Evolutionary conservation across 148 eudicot species (phyloP).

Genomic region (Persicaria maculosa): DNA sequence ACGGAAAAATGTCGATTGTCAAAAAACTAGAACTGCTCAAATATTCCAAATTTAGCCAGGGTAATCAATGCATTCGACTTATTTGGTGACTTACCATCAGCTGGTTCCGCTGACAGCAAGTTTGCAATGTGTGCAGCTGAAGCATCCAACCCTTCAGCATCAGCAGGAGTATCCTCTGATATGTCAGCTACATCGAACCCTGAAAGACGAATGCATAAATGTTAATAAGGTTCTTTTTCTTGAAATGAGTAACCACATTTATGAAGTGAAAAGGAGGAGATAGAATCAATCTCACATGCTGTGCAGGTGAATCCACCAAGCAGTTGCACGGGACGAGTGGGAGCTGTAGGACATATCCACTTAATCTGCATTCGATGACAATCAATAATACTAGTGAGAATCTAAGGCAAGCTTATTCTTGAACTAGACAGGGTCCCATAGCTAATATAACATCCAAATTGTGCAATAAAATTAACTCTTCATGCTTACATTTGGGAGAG

Average conservation of each 20-base stretch:
- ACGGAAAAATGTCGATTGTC: background rate
- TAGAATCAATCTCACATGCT: slow-evolving; percentile 61
- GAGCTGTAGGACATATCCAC: slow-evolving; percentile 99
- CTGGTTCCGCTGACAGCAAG: slow-evolving; percentile 86
- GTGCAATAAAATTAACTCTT: background rate
- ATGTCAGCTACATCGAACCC: slow-evolving; percentile 94
- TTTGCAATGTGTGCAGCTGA: slow-evolving; percentile 86
- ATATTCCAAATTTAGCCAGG: background rate
- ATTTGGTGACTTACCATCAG: slow-evolving; percentile 47
- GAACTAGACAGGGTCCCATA: slow-evolving; percentile 4
- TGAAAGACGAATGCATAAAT: slow-evolving; percentile 14
- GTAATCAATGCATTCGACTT: background rate
- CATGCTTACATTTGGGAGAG: slow-evolving; percentile 88
- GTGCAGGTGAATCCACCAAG: slow-evolving; percentile 95
- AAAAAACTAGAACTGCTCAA: background rate
- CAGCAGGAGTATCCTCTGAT: slow-evolving; percentile 80
- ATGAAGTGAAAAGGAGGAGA: background rate
- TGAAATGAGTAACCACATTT: background rate
- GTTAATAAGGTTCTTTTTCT: background rate
- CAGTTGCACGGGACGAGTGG: slow-evolving; percentile 82
- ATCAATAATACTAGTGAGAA: background rate
- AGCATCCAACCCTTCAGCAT: slow-evolving; percentile 89
- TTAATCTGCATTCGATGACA: slow-evolving; percentile 51
- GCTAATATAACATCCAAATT: background rate
- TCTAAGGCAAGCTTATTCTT: background rate